Conservation (phyloP, 441 rosid species). For the Mallotus japonicus region DNA sequence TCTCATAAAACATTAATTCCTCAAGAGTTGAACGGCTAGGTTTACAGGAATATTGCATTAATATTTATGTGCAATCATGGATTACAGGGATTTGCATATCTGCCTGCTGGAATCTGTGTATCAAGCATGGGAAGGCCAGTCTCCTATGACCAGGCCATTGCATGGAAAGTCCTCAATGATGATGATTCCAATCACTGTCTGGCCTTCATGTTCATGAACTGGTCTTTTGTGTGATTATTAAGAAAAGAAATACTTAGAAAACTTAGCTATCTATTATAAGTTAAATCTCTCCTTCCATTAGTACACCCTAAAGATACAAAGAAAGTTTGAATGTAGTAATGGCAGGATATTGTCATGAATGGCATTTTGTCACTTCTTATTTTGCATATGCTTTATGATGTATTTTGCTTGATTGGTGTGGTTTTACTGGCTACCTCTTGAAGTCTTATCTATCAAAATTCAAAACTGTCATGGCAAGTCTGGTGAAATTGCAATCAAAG, state of each 20-base stretch:
- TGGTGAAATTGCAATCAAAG: slow-evolving; percentile 21
- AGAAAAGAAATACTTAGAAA: neutral
- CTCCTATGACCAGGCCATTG: slow-evolving; percentile 75
- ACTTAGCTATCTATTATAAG: slow-evolving; percentile 28
- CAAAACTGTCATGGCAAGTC: neutral
- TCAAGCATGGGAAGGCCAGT: slow-evolving; percentile 86
- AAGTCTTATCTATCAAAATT: neutral
- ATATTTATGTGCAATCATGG: neutral
- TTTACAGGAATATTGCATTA: neutral
- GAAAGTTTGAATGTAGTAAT: slow-evolving; percentile 11
- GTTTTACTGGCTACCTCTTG: neutral
- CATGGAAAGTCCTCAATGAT: slow-evolving; percentile 81
- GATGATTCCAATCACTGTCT: slow-evolving; percentile 75
- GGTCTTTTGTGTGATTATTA: slow-evolving; percentile 72
- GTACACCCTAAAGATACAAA: neutral
- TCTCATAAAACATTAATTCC: neutral
- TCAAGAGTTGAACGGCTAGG: neutral
- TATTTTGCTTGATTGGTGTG: slow-evolving; percentile 2
- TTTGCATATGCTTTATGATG: neutral
- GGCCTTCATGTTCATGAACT: slow-evolving; percentile 75
- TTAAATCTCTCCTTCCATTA: slow-evolving; percentile 7
- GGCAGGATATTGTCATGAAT: slow-evolving; percentile 23
- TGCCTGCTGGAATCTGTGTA: slow-evolving; percentile 70
- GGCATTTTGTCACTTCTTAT: neutral
- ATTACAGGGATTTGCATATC: slow-evolving; percentile 67